These are phyloP conservation scores for Amphicarpaea edgeworthii DNA, from an alignment of 306 rosid species.

Conservation along the genomic window DNA sequence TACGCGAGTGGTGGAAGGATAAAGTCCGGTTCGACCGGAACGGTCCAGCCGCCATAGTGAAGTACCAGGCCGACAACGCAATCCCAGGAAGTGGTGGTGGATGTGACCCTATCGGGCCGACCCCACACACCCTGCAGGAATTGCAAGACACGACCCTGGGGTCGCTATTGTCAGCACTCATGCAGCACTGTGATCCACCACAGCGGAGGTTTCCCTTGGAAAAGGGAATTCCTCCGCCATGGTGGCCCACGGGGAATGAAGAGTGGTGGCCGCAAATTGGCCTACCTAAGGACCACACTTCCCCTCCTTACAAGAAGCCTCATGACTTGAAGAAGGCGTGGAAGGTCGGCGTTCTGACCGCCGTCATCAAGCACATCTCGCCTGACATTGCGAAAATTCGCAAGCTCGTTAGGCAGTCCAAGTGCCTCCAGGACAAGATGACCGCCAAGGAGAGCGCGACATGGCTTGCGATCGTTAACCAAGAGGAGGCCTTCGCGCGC, in stretches of 20 bases:
- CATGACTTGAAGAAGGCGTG: slow-evolving; percentile 60
- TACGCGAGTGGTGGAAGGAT: slow-evolving; percentile 92
- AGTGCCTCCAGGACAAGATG: slow-evolving; percentile 86
- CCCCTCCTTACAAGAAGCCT: slow-evolving; percentile 90
- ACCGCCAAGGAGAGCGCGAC: slow-evolving; percentile 88
- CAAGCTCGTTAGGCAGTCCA: slow-evolving; percentile 84
- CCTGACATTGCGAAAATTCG: slow-evolving; percentile 80
- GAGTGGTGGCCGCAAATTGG: slow-evolving; percentile 87
- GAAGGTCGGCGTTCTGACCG: slow-evolving; percentile 78
- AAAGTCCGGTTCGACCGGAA: slow-evolving; percentile 82
- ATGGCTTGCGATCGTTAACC: slow-evolving; percentile 83
- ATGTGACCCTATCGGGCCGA: slow-evolving; percentile 63
- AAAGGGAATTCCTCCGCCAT: slow-evolving; percentile 80
- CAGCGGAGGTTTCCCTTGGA: slow-evolving; percentile 83
- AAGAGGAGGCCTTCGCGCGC: slow-evolving; percentile 74
- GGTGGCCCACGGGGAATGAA: slow-evolving; percentile 87
- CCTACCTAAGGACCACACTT: slow-evolving; percentile 68
- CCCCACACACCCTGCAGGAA: slow-evolving; percentile 83
- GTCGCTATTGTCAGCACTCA: slow-evolving; percentile 78
- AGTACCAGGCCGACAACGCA: slow-evolving; percentile 70
- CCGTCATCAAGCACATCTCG: slow-evolving; percentile 86
- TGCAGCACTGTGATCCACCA: slow-evolving; percentile 61
- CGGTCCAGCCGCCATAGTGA: slow-evolving; percentile 82
- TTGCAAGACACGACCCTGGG: slow-evolving; percentile 88
- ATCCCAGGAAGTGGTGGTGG: slow-evolving; percentile 69